Evolutionary conservation across 495 filamentous ascomycete genomes (phyloP), one percentile per base, ranked within the genome.

Genomic region (Pyrenopolyporus hunteri): DNA sequence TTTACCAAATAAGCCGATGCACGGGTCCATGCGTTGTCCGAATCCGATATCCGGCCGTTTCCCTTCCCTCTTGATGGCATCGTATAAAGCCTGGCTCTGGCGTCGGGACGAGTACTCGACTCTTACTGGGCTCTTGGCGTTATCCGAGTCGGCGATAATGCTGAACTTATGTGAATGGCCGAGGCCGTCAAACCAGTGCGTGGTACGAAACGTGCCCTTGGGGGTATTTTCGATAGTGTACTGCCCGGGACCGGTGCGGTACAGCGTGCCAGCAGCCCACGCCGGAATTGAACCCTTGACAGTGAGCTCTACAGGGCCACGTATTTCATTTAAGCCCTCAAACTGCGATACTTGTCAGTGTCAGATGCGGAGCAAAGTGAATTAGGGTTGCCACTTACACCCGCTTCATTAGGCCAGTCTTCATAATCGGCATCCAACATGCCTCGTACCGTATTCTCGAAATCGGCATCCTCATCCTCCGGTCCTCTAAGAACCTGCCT

Each of bases 161-260:
- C 89, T 78, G 73, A 94, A 93, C 10, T 84, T 82, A 63, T 92
- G 89, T 2, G 83, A 85, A 56, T 91, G 87, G n/a, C 80, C 80
- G 36, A 92, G 84, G n/a, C 88, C 85, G 70, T 92, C 87, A 57
- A 92, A 91, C 90, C 90, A 94, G 66, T 94, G 90, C 0, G 73
- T 81, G 6, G 83, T 73, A 22, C 75, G 71, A 60, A 83, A 83
- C 0, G 80, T 82, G 1, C 79, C 79, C 25, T 82, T 83, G 0
- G 81, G 72, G 11, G 84, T 80, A 11, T 78, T 79, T 36, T 85
- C 72, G 6, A 89, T 67, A 53, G 81, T 81, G 57, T 80, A 81
- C 13, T 79, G 75, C 0, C 88, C 87, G 0, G 88, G 88, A 0
- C 90, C 89, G 2, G 87, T 93, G 3, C 90, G 83, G 63, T 87